phyloP scores from a whole-genome alignment of 495 filamentous ascomycete genomes.

The Extremus antarcticus region DNA sequence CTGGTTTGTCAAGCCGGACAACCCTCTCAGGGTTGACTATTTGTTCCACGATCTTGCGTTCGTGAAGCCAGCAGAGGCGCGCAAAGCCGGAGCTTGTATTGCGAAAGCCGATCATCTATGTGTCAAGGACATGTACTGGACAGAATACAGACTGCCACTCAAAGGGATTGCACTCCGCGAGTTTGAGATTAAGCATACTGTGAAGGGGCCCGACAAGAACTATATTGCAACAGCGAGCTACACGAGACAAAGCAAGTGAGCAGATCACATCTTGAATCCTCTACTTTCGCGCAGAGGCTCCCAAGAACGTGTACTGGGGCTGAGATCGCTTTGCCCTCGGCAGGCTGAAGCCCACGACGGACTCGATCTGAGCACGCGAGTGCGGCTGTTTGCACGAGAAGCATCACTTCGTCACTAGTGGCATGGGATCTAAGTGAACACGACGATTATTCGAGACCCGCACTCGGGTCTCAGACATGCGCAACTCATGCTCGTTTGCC shows the following conservation, averaged over 20 bases:
- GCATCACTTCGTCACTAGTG: too few species aligned
- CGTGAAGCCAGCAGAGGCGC: constrained; percentile 15
- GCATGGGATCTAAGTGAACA: too few species aligned
- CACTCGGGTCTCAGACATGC: too few species aligned
- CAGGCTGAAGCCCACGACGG: background rate
- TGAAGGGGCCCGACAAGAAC: constrained; percentile 58
- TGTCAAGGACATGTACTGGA: constrained; percentile 52
- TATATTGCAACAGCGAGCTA: constrained; percentile 35
- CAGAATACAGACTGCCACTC: constrained; percentile 51
- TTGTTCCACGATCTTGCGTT: constrained; percentile 51
- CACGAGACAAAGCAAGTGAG: constrained; percentile 1
- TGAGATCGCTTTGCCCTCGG: too few species aligned
- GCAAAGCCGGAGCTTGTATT: constrained; percentile 36
- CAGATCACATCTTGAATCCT: too few species aligned
- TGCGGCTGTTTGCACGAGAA: too few species aligned
- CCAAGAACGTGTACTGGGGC: too few species aligned
- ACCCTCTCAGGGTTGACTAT: constrained; percentile 46
- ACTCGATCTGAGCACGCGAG: too few species aligned
- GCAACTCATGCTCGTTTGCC: too few species aligned
- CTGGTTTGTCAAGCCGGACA: constrained; percentile 53
- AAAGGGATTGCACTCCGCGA: constrained; percentile 38
- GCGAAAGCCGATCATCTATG: constrained; percentile 53
- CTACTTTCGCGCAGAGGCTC: background rate
- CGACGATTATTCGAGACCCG: too few species aligned
- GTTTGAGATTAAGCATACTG: constrained; percentile 49